phyloP scores from a whole-genome alignment of 2,329 filamentous ascomycete species.

The Daldinia eschscholtzii region DNA sequence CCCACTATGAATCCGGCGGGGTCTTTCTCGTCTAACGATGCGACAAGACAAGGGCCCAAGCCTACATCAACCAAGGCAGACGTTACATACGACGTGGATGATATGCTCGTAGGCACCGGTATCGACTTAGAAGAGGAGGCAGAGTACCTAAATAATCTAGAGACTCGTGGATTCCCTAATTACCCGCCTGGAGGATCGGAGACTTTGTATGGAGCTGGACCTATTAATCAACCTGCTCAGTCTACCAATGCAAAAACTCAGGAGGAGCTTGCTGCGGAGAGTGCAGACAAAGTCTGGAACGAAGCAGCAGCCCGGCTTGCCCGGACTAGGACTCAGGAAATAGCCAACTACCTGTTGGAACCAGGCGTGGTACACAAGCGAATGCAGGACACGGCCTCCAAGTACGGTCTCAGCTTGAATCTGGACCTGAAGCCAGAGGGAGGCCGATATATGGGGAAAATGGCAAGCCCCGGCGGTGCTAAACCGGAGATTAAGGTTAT shows the following conservation, averaged over 20 bases:
- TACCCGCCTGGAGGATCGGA: slow-evolving; percentile 67
- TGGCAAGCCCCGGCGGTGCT: slow-evolving; percentile 63
- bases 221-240: slow-evolving; percentile 73
- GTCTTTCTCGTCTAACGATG: slow-evolving; percentile 48
- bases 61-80: slow-evolving; percentile 70
- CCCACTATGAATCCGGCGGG: slow-evolving; percentile 45
- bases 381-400: slow-evolving; percentile 69
- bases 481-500: slow-evolving; percentile 66
- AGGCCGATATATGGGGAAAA: slow-evolving; percentile 59
- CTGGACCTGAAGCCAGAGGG: slow-evolving; percentile 63
- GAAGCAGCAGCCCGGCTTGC: slow-evolving; percentile 73
- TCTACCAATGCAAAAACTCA: slow-evolving; percentile 62
- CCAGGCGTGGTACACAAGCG: slow-evolving; percentile 71
- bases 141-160: slow-evolving; percentile 78
- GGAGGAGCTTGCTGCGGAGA: slow-evolving; percentile 74
- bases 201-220: slow-evolving; percentile 73
- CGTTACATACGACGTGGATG: slow-evolving; percentile 79
- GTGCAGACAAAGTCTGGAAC: slow-evolving; percentile 74
- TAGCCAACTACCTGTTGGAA: slow-evolving; percentile 79
- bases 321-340: slow-evolving; percentile 73
- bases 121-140: slow-evolving; percentile 91
- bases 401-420: slow-evolving; percentile 69
- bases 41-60: slow-evolving; percentile 68
- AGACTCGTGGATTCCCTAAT: slow-evolving; percentile 66
- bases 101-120: slow-evolving; percentile 85